Evolutionary conservation across 78 protist species (phyloP), one percentile per base, ranked within the genome.

Genomic region (Dictyostelium capitatum): DNA sequence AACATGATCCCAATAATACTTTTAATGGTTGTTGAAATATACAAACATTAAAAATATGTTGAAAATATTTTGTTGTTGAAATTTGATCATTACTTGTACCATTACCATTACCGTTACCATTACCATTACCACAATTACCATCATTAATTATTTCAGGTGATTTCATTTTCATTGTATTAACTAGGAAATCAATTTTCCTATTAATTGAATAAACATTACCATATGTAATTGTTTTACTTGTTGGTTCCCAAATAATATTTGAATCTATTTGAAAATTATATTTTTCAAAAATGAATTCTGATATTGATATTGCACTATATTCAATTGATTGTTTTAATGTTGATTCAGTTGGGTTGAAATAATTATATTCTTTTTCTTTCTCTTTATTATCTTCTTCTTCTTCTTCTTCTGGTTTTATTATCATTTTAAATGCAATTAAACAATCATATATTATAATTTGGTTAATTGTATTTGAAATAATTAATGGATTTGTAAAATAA

Each of bases 41-140:
- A 62, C 70, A 62, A 25, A 62, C 11, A 62, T 62, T 62, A 62
- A 62, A 62, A 25, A 62, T 62, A 62, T 62, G 70, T 62, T 62
- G 70, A 62, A 11, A 62, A 62, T 62, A 62, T 62, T 62, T 62
- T n/a, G 43, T 37, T 37, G 43, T 37, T 37, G 43, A 37, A 3
- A 62, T 0, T 10, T 62, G n/a, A 23, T 62, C 28, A 62, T 62
- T n/a, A 57, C 23, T 23, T n/a, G 11, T 25, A 62, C 28, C 20
- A 14, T 9, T 53, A 53, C 19, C 20, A n/a, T n/a, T n/a, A n/a
- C n/a, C n/a, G n/a, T n/a, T n/a, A n/a, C n/a, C n/a, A n/a, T n/a
- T n/a, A n/a, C n/a, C n/a, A n/a, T n/a, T n/a, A n/a, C n/a, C n/a
- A n/a, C n/a, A n/a, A n/a, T n/a, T n/a, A 53, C 19, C 20, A 53